Evolutionary conservation across 2,329 filamentous ascomycete species (phyloP), one percentile per base, ranked within the genome.

Genomic region (Ceratocystis albifundus): DNA sequence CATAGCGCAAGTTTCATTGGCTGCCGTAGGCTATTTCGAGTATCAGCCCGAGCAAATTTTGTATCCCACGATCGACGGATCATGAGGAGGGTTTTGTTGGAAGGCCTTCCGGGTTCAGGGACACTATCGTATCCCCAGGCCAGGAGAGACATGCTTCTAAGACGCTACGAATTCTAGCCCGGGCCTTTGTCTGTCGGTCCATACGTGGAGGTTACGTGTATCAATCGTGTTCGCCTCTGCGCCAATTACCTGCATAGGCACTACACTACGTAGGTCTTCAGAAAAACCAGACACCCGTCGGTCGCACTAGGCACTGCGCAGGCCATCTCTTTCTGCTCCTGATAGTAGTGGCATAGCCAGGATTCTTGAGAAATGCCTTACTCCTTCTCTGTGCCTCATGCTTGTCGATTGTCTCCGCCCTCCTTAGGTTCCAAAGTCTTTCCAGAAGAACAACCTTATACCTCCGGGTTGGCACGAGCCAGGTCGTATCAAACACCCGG

Each of bases 401-500:
- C 48, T 50, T 12, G n/a, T 41, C 36, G 36, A 41, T 41, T 25
- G 15, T 55, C 50, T 28, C 50, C 50, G 12, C 22, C 50, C 8
- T 12, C 20, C 8, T 25, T 20, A 10, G 4, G 50, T 55, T 55
- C 50, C 22, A 57, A 3, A 17, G 28, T 15, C 7, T 15, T 30
- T 57, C 53, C 53, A 57, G 22, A 57, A 57, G 22, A 57, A 57
- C 22, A 57, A 20, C 20, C 7, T 15, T 15, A 15, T 25, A 10
- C 50, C 25, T 20, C 20, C 8, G 53, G 53, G 53, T 57, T 57
- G 53, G 25, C 53, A 57, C 53, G 53, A 57, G 53, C 53, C 53
- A 57, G n/a, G 53, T 57, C 53, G 22, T 15, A 30, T 32, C 4
- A 30, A 32, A 48, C 46, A 12, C 17, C 53, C 53, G 10, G 53